Percentiles rank a stretch among this genome's conserved stretches.
Conservation (phyloP, 225 moss, liverwort and hornwort genomes). For the Asterella californica region DNA sequence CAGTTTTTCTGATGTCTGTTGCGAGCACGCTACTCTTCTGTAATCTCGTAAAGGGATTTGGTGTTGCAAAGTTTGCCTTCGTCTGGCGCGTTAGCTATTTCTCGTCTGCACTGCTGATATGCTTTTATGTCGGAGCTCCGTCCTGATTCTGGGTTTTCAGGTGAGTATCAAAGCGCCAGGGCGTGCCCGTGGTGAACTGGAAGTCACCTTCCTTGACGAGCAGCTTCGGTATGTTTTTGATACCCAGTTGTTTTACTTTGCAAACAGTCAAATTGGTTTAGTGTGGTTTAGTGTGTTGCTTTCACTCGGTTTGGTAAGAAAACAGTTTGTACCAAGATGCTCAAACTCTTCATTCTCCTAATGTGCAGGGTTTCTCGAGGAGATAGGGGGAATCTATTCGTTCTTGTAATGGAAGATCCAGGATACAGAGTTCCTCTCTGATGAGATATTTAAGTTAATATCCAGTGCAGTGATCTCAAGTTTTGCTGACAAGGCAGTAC, state of each 20-base stretch:
- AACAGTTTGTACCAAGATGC: too few species aligned
- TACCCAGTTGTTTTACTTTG: not conserved
- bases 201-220: constrained; percentile 83
- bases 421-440: constrained; percentile 35
- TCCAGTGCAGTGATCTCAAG: not conserved
- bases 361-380: constrained; percentile 65
- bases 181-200: constrained; percentile 65
- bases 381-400: constrained; percentile 72
- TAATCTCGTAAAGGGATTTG: not conserved
- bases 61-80: not conserved
- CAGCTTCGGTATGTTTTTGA: constrained; percentile 51
- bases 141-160: constrained; percentile 36
- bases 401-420: constrained; percentile 80
- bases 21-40: too few species aligned
- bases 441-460: not conserved
- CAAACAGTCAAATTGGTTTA: not conserved
- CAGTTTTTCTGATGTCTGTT: too few species aligned
- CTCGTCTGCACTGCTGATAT: not conserved
- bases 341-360: not conserved
- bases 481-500: not conserved
- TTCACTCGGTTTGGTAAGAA: too few species aligned
- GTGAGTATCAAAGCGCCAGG: constrained; percentile 79
- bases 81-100: not conserved
- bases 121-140: not conserved
- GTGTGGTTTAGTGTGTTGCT: not conserved